These are phyloP conservation scores for Ormosia emarginata DNA, from an alignment of 306 rosid species.

Conservation along the genomic window DNA sequence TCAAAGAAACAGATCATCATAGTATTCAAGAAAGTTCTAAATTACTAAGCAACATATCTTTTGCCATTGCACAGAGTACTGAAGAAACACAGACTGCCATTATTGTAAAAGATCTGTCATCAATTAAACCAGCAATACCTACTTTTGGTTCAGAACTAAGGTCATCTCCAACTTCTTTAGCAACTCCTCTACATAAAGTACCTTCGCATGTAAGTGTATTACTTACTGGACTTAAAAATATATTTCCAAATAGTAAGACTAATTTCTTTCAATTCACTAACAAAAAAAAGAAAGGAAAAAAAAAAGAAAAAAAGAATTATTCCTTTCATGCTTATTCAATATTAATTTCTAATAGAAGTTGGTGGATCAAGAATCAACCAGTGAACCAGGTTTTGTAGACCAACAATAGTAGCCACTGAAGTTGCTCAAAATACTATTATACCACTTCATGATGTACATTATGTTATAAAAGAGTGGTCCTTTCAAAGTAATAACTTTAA, in stretches of 20 bases:
- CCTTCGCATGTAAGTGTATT: not conserved
- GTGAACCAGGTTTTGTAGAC: not conserved
- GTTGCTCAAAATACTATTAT: no score
- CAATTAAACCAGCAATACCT: not conserved
- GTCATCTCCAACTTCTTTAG: no score
- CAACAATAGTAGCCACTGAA: no score
- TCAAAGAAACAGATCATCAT: no score
- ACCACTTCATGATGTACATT: not conserved
- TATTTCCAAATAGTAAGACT: no score
- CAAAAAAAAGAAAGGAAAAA: no score
- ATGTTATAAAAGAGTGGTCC: not conserved
- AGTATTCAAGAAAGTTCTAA: no score
- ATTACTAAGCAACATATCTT: not conserved
- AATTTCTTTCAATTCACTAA: no score
- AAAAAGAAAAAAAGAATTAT: no score
- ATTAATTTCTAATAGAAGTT: not conserved
- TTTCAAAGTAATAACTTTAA: not conserved
- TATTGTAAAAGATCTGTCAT: not conserved
- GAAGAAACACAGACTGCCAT: not conserved
- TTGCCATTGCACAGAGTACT: not conserved
- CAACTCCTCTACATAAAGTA: not conserved
- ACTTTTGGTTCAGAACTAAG: not conserved
- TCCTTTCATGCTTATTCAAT: not conserved
- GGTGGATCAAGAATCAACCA: not conserved
- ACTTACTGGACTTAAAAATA: no score